Evolutionary conservation across 257 asterid species (phyloP), one percentile per base, ranked within the genome.

Genomic region (Lantana camara): DNA sequence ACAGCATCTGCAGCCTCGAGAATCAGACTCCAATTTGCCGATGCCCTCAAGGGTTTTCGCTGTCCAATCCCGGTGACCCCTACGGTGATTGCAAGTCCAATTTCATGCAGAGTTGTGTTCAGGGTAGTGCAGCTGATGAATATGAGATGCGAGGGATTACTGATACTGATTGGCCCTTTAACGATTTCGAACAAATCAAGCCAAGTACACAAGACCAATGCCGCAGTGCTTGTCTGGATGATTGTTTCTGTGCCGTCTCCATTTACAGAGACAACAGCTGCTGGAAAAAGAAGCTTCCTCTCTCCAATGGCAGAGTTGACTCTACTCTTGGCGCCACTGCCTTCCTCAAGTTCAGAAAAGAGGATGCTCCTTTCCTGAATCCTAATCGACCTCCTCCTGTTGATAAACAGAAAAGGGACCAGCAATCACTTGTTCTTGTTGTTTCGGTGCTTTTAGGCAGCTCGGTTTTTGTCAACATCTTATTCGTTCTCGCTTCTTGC

Each of bases 221-320:
- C 63, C 73, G 50, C 8, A 60, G 41, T 2, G 64, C 85, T 48
- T 89, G 95, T 69, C 42, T 76, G 64, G 35, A 30, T 1, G 97
- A 87, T 65, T 83, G 89, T 67, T 56, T 90, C 16, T 87, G 95
- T n/a, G 75, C 60, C 19, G 91, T 59, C 16, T 59, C 88, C 0
- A 67, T 86, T 44, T 71, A 29, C 69, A 72, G 83, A 47, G 0
- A 0, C 21, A 48, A 55, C 5, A 75, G 58, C 67, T 89, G 97
- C 53, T 86, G 95, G 94, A 86, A 84, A 78, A 89, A 89, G 84
- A 81, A 49, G 75, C 64, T 81, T 17, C 95, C 95, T 2, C 73
- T 86, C 29, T 82, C 94, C 4, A 84, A 89, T 60, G 94, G 95
- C 47, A 69, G 72, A 66, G 14, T 57, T 1, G 85, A 81, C 52